Base-by-base conservation (phyloP, 2,329 filamentous ascomycete species). In the Dactylellina parvicollis region DNA sequence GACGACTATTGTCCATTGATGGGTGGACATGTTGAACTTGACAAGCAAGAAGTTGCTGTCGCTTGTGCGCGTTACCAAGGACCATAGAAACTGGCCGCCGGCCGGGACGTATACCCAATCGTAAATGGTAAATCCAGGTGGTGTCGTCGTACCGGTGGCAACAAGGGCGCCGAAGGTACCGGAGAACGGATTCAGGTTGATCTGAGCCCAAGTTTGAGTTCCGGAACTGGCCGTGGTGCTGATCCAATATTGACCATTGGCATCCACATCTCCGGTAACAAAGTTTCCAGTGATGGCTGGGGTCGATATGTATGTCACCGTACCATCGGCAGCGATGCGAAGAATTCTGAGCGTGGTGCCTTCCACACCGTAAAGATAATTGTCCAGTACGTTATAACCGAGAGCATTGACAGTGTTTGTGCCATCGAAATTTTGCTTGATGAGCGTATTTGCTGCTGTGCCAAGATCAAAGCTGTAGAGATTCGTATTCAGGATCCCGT, bases 51-150 rank as follows among this genome's bases (percentile, higher is more conserved):
- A 2, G 5, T 30, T 7, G 2, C 20, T 20, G 22, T 44, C 36
- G 46, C 16, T 24, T 7, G 42, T 61, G 10, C 16, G n/a, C 8
- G 24, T 30, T 2, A 61, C 14, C 34, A 38, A 38, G 2, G 40
- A 30, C 57, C 57, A 61, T 4, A 61, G 14, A 12, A 12, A 38
- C 2, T 42, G 3, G 12, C 57, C 44, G 10, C 44, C 42, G 18
- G 57, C 4, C 2, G 57, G 57, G 20, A 61, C 30, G 18, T 50
- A 50, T 8, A 20, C 42, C 57, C 57, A 61, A 22, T 61, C 57
- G 24, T 9, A 40, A 26, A 60, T n/a, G 2, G 7, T 49, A 22
- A 46, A 34, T 4, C 10, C 14, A 5, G 22, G 12, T 3, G 16
- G 4, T 3, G 12, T 12, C 9, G 16, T 10, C 20, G 42, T 52